These are phyloP conservation scores for Rhododendron vialii DNA, from an alignment of 148 eudicot species.

Conservation along the genomic window DNA sequence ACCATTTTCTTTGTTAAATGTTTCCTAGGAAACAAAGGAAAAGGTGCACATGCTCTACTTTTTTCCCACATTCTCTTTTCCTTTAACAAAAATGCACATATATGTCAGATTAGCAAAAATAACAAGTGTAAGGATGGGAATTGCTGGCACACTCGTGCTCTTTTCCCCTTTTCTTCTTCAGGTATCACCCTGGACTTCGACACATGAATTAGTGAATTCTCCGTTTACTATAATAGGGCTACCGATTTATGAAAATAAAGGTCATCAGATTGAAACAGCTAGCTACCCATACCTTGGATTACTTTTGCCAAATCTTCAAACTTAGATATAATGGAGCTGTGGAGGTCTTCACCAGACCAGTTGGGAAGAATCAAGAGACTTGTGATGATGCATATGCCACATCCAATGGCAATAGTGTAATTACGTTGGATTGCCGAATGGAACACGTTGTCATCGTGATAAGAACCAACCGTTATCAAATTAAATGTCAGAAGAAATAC, in stretches of 20 bases:
- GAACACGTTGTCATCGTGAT: neutral
- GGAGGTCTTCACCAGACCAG: conserved; percentile 20
- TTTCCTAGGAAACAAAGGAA: neutral
- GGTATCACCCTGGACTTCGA: neutral
- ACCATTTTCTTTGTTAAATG: neutral
- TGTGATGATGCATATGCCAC: conserved; percentile 13
- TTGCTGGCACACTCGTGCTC: neutral
- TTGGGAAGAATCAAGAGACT: conserved; percentile 17
- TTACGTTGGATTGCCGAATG: conserved; percentile 7
- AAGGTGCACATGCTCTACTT: neutral
- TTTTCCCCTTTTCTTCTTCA: neutral
- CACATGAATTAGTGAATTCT: neutral
- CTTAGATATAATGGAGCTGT: too few relatives aligned
- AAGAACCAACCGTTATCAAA: conserved; percentile 14
- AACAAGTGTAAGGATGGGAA: neutral
- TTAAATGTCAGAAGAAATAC: conserved; percentile 19
- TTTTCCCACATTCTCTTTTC: neutral
- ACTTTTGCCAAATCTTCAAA: conserved; percentile 16
- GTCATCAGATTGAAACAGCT: neutral
- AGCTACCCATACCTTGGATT: conserved; percentile 13
- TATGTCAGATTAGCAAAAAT: neutral
- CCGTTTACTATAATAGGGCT: neutral
- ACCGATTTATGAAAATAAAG: neutral
- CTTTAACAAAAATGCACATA: neutral
- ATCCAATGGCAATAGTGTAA: conserved; percentile 16